Percentiles rank a stretch among this genome's conserved stretches.
Conservation (phyloP, 2,329 filamentous ascomycete genomes). For the Colletotrichum cereale region DNA sequence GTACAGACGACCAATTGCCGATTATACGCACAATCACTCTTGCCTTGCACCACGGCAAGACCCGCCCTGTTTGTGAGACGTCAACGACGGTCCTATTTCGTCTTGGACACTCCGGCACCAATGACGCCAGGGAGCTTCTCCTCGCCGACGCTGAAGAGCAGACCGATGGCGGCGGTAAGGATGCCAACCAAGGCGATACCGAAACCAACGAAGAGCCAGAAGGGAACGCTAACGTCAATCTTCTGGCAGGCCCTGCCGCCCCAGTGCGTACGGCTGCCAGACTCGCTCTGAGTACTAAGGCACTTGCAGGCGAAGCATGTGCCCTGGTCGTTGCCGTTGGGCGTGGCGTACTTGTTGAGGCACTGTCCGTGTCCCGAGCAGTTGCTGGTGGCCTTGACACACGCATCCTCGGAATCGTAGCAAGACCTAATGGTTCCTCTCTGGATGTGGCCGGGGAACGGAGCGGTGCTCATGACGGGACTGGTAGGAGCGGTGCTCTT, state of each 20-base stretch:
- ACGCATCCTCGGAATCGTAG: constrained; percentile 78
- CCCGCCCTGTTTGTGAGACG: constrained; percentile 3
- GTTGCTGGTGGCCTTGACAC: constrained; percentile 76
- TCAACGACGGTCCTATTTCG: constrained; percentile 62
- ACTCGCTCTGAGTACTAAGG: constrained; percentile 67
- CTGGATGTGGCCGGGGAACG: constrained; percentile 52
- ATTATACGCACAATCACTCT: constrained; percentile 39
- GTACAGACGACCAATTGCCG: constrained; percentile 44
- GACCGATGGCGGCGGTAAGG: constrained; percentile 77
- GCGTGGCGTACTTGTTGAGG: constrained; percentile 70
- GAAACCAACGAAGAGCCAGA: constrained; percentile 87
- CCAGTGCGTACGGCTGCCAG: constrained; percentile 78
- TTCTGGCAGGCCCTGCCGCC: constrained; percentile 91
- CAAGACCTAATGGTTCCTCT: constrained; percentile 73
- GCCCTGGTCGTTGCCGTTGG: constrained; percentile 56
- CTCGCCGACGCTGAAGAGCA: constrained; percentile 86
- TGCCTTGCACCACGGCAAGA: constrained; percentile 23
- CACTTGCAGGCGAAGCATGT: constrained; percentile 86
- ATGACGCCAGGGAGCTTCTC: constrained; percentile 94
- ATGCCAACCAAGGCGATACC: constrained; percentile 77
- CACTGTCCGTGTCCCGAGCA: constrained; percentile 89
- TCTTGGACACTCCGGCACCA: constrained; percentile 88
- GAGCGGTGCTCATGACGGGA: constrained; percentile 43
- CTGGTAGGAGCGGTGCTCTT: constrained; percentile 43
- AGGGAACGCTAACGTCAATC: constrained; percentile 87